Conservation (phyloP, 2,329 filamentous ascomycete species). For the Aspergillus amoenus region DNA sequence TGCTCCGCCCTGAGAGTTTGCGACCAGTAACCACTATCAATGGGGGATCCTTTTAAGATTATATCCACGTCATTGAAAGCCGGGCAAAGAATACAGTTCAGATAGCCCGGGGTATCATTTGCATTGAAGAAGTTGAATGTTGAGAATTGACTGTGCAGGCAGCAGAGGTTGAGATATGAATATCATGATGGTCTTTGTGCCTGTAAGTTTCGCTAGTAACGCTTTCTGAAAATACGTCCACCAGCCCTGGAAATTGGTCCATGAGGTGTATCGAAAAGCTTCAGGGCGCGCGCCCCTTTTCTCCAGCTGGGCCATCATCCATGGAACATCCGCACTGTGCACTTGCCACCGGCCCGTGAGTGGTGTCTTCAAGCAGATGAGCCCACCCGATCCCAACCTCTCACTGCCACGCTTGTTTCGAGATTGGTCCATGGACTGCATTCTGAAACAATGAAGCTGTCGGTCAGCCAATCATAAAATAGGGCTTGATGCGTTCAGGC, state of each 20-base stretch:
- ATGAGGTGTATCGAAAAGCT: not conserved
- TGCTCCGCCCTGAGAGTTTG: not conserved
- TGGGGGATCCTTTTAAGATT: not conserved
- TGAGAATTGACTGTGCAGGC: not conserved
- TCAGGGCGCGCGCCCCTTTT: not conserved
- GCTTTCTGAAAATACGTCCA: not conserved
- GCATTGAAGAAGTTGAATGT: not conserved
- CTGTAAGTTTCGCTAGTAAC: not conserved
- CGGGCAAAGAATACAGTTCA: not conserved
- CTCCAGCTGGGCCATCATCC: not conserved
- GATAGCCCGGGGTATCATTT: not conserved
- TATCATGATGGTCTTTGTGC: not conserved
- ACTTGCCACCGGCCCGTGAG: too few relatives aligned
- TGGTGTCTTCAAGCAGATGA: not conserved
- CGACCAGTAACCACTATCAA: not conserved
- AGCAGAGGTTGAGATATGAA: not conserved
- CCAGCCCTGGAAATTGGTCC: too few relatives aligned
- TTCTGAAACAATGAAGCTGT: constrained; percentile 5
- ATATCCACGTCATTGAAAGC: too few relatives aligned
- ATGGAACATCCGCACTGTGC: not conserved
- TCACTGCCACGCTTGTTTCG: not conserved
- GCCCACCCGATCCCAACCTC: too few relatives aligned
- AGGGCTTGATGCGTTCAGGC: not conserved
- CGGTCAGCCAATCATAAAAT: not conserved
- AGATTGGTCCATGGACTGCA: not conserved